phyloP scores from a whole-genome alignment of 2,329 filamentous ascomycete genomes.

The Hirsutella rhossiliensis region DNA sequence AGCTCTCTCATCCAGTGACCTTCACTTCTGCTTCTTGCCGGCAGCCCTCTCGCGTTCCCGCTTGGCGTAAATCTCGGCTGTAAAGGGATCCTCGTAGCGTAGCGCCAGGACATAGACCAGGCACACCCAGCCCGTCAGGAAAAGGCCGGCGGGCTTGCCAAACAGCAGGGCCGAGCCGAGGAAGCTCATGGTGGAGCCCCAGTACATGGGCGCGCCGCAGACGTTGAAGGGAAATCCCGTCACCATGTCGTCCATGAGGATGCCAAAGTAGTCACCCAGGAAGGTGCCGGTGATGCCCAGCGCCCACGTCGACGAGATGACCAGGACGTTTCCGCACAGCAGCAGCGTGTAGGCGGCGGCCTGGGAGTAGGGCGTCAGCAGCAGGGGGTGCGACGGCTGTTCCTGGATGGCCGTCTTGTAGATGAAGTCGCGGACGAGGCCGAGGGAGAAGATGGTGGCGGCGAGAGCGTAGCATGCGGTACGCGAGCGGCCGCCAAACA shows the following conservation, averaged over 20 bases:
- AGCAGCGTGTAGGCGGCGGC: constrained; percentile 62
- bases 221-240: constrained; percentile 95
- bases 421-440: constrained; percentile 75
- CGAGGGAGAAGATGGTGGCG: constrained; percentile 78
- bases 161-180: constrained; percentile 74
- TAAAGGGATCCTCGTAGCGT: constrained; percentile 88
- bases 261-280: constrained; percentile 96
- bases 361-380: constrained; percentile 47
- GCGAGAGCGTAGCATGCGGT: constrained; percentile 85
- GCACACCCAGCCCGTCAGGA: constrained; percentile 65
- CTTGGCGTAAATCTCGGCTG: constrained; percentile 83
- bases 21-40: constrained; percentile 40
- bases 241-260: constrained; percentile 90
- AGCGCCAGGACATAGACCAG: constrained; percentile 71
- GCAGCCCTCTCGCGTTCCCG: constrained; percentile 48
- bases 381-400: constrained; percentile 62
- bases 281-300: constrained; percentile 94
- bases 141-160: constrained; percentile 75
- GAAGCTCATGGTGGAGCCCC: constrained; percentile 87
- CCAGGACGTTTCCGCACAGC: constrained; percentile 66
- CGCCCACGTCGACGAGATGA: constrained; percentile 80
- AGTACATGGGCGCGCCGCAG: constrained; percentile 89
- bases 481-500: constrained; percentile 68
- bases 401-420: constrained; percentile 75
- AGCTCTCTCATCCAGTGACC: background rate